Base-by-base conservation (phyloP, 2,329 filamentous ascomycete species). In the Thermomyces lanuginosus region DNA sequence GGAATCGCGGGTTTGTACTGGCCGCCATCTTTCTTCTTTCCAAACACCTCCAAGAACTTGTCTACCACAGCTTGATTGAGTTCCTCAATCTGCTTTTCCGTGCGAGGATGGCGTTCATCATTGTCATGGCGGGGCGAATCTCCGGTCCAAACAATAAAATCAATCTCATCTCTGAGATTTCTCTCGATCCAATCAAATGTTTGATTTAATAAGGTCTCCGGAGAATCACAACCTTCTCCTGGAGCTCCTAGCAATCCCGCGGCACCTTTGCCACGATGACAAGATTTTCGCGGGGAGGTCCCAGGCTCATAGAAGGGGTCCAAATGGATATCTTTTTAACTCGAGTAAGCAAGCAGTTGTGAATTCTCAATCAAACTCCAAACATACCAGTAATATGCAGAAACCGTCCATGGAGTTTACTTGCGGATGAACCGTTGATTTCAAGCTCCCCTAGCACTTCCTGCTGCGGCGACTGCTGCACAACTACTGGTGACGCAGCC, bases 121-220 rank as follows among this genome's bases (percentile, higher is more conserved):
- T 76, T 86, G 52, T 92, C 84, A 53, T 93, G 83, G 37, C 83
- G 70, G 11, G 79, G 81, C 16, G 77, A 86, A 51, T 93, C 83
- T 37, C 83, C 83, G 1, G 84, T 92, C 83, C 83, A 92, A 25
- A 92, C 61, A 26, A 92, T 74, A 48, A 93, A 93, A 50, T 93
- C 83, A 36, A 93, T 66, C 3, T 73, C 56, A 46, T 84, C 76
- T 45, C 69, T 76, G 31, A 92, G 46, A 42, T 92, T 75, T 22
- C 72, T 66, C 22, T 71, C 63, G 27, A 98, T 76, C 86, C 86
- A 98, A 43, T 74, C 66, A 45, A 95, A 81, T 0, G 86, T 95
- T 41, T 80, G 77, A 50, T 95, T 79, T 34, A 92, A 61, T 10
- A 98, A 70, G 0, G 75, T 60, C 32, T 74, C 55, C 0, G 89